phyloP scores from a whole-genome alignment of 352 stramenopile genomes.

The Pythium chondricola region DNA sequence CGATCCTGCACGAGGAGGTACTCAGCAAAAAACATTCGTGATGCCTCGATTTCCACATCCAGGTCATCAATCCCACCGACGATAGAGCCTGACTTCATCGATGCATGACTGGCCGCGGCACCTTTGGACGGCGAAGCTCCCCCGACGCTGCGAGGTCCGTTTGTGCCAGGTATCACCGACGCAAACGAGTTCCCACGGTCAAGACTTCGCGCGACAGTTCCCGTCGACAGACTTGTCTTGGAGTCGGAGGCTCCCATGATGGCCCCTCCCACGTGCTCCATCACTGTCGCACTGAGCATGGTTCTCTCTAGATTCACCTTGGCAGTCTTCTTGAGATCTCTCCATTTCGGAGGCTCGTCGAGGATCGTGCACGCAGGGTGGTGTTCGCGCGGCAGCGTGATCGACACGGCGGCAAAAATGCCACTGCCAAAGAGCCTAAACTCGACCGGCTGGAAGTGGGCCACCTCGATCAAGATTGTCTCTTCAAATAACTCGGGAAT shows the following conservation, averaged over 20 bases:
- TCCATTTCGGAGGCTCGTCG: conserved; percentile 61
- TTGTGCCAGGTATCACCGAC: conserved; percentile 10
- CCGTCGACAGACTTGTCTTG: conserved; percentile 46
- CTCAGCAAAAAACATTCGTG: conserved; percentile 82
- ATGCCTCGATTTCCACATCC: conserved; percentile 79
- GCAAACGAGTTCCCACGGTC: conserved; percentile 29
- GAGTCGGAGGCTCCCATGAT: conserved; percentile 30
- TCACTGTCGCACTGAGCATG: conserved; percentile 17
- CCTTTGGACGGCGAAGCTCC: conserved; percentile 11
- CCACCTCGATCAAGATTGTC: conserved; percentile 88
- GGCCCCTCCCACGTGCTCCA: conserved; percentile 10
- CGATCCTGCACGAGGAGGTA: conserved; percentile 60
- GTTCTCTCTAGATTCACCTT: conserved; percentile 33
- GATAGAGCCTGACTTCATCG: neutral
- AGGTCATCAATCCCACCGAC: conserved; percentile 43
- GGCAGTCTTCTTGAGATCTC: conserved; percentile 60
- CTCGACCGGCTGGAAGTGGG: conserved; percentile 91
- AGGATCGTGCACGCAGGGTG: conserved; percentile 49
- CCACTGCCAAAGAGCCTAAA: conserved; percentile 86
- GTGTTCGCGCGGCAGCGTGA: conserved; percentile 83
- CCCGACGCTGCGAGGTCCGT: conserved; percentile 5
- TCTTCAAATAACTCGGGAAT: conserved; percentile 87
- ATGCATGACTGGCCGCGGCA: conserved; percentile 8
- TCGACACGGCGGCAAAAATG: conserved; percentile 87
- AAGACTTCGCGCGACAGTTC: conserved; percentile 15